These are phyloP conservation scores for Dacryopinax primogenitus DNA, from an alignment of 768 basidiomycete genomes.

Conservation along the genomic window DNA sequence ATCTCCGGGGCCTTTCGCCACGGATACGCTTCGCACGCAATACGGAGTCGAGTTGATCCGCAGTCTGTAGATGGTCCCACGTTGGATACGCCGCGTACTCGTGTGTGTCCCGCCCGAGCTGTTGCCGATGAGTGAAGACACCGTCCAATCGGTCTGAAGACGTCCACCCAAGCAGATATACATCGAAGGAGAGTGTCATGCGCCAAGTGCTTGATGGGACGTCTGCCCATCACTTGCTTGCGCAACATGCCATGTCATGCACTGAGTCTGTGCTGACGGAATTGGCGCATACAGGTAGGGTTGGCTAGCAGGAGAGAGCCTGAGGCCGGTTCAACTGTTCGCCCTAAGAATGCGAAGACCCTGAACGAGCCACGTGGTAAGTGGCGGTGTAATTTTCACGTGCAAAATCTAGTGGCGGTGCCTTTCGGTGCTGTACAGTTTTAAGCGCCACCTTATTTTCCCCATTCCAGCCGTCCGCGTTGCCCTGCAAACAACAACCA, in stretches of 20 bases:
- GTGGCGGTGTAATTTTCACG: not conserved
- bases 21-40: not conserved
- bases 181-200: conserved; percentile 1
- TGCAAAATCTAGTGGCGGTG: conserved; percentile 1
- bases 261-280: not conserved
- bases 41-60: not conserved
- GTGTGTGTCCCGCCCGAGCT: too few relatives aligned
- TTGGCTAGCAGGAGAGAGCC: conserved; percentile 13
- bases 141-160: not conserved
- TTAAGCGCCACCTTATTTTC: conserved; percentile 11
- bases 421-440: conserved; percentile 14
- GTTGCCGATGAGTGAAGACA: not conserved
- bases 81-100: too few relatives aligned
- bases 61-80: too few relatives aligned
- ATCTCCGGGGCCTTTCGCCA: not conserved
- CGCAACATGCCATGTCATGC: conserved; percentile 9
- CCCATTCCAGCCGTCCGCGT: conserved; percentile 12
- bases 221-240: conserved; percentile 2
- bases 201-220: not conserved
- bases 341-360: conserved; percentile 12
- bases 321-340: conserved; percentile 24
- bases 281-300: not conserved
- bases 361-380: conserved; percentile 23
- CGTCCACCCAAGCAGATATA: not conserved
- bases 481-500: conserved; percentile 23